Evolutionary conservation across 495 filamentous ascomycete genomes (phyloP), one percentile per base, ranked within the genome.

Genomic region (Penicillium roqueforti): DNA sequence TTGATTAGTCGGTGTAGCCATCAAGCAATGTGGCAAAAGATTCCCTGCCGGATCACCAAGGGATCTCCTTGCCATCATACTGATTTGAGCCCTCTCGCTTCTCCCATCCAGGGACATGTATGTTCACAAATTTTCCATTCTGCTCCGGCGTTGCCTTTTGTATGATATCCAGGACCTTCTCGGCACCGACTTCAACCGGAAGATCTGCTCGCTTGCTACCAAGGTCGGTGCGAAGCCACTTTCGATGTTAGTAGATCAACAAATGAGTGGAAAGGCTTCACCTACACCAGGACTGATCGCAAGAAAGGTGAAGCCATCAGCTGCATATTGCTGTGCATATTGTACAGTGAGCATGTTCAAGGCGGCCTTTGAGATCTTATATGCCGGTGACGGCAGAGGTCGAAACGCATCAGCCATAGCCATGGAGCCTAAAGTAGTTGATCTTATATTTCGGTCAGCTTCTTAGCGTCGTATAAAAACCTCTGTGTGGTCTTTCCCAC

Each of bases 361-460:
- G 2, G 75, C 76, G 0, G 78, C 74, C 59, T 82, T 83, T 31
- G 71, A 65, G 52, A 82, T 70, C 55, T 77, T 80, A 56, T 83
- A 82, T 6, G 73, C 73, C 6, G 75, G 77, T 3, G 47, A 11
- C 8, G 72, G 70, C 14, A 55, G 47, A 9, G 46, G 25, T 32
- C 26, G 39, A 43, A 58, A 70, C 6, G 34, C 42, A 5, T 26
- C 20, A 4, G 69, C 63, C 45, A 51, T 50, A 19, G 65, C 48
- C 26, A 77, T 75, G 0, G 78, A 78, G 26, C 75, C 78, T 10
- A 80, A 28, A 3, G 68, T 76, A 3, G 68, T 73, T 16, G 76
- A 70, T 39, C 66, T 67, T 34, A 13, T 2, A 32, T 10, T 13
- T 13, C 6, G 1, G 6, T 59, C 20, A 59, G 51, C 31, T 23